A percentile compares a stretch with the other conserved stretches of the same genome.
Evolutionary conservation across 371 early-diverging fungal species (phyloP).

Genomic region (Mucor lusitanicus): DNA sequence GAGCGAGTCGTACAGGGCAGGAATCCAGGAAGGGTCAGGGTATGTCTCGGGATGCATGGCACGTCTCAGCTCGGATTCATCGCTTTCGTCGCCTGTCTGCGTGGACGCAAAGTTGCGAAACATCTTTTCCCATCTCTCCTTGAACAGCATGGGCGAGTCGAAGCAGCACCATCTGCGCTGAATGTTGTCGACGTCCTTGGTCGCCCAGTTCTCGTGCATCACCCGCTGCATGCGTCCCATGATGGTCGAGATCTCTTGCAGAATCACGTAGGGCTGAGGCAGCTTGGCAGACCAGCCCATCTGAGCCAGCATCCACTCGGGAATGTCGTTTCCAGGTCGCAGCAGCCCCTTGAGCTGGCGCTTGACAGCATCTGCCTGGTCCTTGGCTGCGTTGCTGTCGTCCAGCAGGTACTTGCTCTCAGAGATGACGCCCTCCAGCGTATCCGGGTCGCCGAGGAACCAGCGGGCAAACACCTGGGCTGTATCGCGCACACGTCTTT

Average conservation of each 20-base stretch:
- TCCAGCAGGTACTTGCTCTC: constrained; percentile 91
- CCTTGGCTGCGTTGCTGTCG: constrained; percentile 93
- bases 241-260: constrained; percentile 70
- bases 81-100: constrained; percentile 9
- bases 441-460: constrained; percentile 66
- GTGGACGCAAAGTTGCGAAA: constrained; percentile 77
- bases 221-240: constrained; percentile 67
- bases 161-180: constrained; percentile 81
- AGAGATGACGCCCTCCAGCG: constrained; percentile 59
- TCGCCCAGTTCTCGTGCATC: constrained; percentile 79
- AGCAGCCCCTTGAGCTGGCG: constrained; percentile 59
- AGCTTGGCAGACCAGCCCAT: constrained; percentile 55
- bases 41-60: constrained; percentile 20
- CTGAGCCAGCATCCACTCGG: constrained; percentile 35
- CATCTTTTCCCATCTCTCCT: constrained; percentile 95
- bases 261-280: constrained; percentile 68
- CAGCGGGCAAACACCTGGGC: constrained; percentile 79
- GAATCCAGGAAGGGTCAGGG: constrained; percentile 86
- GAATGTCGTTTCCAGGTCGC: constrained; percentile 56
- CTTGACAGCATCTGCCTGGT: constrained; percentile 89
- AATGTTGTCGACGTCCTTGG: constrained; percentile 55
- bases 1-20: constrained; percentile 92
- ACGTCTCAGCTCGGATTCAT: constrained; percentile 13
- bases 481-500: constrained; percentile 89
- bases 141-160: constrained; percentile 74